phyloP scores from a whole-genome alignment of 2,329 filamentous ascomycete genomes.

The Neurospora sp. region DNA sequence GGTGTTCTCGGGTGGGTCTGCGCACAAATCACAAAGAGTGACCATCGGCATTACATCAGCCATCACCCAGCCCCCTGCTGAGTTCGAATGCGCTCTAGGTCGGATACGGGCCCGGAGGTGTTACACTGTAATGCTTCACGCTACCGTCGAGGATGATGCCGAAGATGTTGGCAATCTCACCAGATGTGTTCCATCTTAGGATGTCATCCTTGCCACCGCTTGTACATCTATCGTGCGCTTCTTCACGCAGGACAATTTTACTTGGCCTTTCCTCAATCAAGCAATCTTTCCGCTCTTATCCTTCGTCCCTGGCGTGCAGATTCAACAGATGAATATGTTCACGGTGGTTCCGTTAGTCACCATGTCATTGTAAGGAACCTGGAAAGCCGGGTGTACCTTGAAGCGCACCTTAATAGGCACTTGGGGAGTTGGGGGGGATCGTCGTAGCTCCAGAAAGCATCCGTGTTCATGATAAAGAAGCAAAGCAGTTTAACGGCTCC shows the following conservation, averaged over 20 bases:
- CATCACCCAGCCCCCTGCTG: fast-evolving
- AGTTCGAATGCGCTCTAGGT: not conserved
- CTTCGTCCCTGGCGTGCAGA: too few relatives aligned
- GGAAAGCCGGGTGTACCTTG: not conserved
- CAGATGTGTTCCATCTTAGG: too few relatives aligned
- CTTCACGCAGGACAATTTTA: too few relatives aligned
- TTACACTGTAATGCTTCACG: not conserved
- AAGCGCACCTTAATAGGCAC: not conserved
- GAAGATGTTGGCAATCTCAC: too few relatives aligned
- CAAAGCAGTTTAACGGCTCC: not conserved
- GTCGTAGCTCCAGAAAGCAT: not conserved
- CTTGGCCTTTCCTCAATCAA: too few relatives aligned
- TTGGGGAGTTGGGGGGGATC: fast-evolving
- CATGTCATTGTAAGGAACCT: too few relatives aligned
- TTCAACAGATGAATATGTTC: too few relatives aligned
- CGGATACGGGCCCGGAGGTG: fast-evolving
- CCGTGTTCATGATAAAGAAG: not conserved
- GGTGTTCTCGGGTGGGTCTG: not conserved
- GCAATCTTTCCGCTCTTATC: too few relatives aligned
- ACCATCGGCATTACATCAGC: not conserved
- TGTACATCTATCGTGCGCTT: too few relatives aligned
- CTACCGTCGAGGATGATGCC: too few relatives aligned
- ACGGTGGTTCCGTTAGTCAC: too few relatives aligned
- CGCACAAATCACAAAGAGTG: fast-evolving
- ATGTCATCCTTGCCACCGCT: too few relatives aligned